phyloP scores from a whole-genome alignment of 2,329 filamentous ascomycete species.

The Arthrobotrys sinensis region DNA sequence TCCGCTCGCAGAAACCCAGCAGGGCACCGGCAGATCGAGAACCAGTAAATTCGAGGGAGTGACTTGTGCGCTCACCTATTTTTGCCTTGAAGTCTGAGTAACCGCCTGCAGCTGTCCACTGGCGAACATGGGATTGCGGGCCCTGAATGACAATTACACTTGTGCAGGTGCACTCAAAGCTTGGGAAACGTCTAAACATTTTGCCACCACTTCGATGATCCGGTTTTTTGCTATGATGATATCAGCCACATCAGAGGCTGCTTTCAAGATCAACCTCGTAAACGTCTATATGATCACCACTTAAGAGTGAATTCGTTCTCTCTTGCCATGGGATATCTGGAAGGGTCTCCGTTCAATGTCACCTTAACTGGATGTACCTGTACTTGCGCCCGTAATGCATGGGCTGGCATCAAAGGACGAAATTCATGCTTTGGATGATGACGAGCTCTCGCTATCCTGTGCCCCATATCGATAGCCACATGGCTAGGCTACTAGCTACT shows the following conservation, averaged over 20 bases:
- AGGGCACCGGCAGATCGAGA: slow-evolving; percentile 30
- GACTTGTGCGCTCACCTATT: slow-evolving; percentile 57
- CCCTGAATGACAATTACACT: slow-evolving; percentile 23
- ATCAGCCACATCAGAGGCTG: slow-evolving; percentile 51
- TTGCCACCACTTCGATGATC: slow-evolving; percentile 51
- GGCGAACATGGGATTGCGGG: slow-evolving; percentile 20
- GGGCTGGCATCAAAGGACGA: not conserved
- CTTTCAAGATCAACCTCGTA: slow-evolving; percentile 22
- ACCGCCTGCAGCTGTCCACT: slow-evolving; percentile 45
- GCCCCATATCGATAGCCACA: slow-evolving; percentile 11
- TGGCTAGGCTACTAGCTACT: slow-evolving; percentile 1
- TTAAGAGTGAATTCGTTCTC: slow-evolving; percentile 15
- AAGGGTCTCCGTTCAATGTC: slow-evolving; percentile 14
- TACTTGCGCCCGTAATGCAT: not conserved
- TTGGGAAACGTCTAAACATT: slow-evolving; percentile 23
- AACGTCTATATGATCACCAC: slow-evolving; percentile 43
- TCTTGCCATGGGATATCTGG: not conserved
- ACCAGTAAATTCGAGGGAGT: slow-evolving; percentile 50
- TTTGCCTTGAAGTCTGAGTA: slow-evolving; percentile 59
- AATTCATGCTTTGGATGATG: slow-evolving; percentile 23
- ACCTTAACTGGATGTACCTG: slow-evolving; percentile 3
- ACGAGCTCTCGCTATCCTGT: slow-evolving; percentile 3
- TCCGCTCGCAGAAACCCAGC: not conserved
- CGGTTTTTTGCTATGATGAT: slow-evolving; percentile 9
- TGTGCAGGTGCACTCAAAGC: slow-evolving; percentile 9